phyloP scores from a whole-genome alignment of 1,139 yeast genomes.

The Pneumocystis murina region DNA sequence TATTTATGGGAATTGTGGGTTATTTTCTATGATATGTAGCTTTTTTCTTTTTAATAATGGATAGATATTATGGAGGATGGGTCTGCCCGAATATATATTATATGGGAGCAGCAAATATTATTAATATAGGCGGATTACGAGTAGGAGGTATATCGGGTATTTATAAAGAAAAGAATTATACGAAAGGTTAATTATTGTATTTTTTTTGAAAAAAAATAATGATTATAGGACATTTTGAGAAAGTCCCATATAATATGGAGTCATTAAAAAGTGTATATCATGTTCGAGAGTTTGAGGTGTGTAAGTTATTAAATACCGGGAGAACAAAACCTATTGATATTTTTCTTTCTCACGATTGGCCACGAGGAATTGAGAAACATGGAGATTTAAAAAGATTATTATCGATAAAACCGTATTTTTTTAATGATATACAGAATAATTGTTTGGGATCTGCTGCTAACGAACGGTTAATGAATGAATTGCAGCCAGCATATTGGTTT shows the following conservation, averaged over 20 bases:
- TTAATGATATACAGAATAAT: conserved; percentile 42
- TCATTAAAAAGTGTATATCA: conserved; percentile 56
- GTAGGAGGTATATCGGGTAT: conserved; percentile 83
- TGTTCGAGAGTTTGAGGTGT: conserved; percentile 46
- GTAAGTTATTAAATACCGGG: conserved; percentile 35
- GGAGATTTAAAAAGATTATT: conserved; percentile 45
- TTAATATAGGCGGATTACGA: conserved; percentile 58
- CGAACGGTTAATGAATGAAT: conserved; percentile 35
- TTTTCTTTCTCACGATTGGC: conserved; percentile 87
- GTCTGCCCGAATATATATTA: conserved; percentile 84
- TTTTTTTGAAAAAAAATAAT: not conserved
- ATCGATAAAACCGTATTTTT: conserved; percentile 49
- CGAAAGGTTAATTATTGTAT: conserved; percentile 4
- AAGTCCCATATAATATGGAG: conserved; percentile 34
- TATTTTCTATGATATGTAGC: not conserved
- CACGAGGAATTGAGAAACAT: conserved; percentile 53
- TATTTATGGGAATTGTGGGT: conserved; percentile 47
- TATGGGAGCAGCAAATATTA: conserved; percentile 61
- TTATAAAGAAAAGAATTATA: conserved; percentile 28
- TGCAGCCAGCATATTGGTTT: conserved; percentile 66
- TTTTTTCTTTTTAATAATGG: not conserved
- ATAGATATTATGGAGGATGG: conserved; percentile 69
- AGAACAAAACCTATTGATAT: conserved; percentile 32
- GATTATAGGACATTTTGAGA: conserved; percentile 27
- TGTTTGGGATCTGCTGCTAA: conserved; percentile 67